Base-by-base conservation (phyloP, 1,284 basidiomycete genomes). In the Trametes polyzona region DNA sequence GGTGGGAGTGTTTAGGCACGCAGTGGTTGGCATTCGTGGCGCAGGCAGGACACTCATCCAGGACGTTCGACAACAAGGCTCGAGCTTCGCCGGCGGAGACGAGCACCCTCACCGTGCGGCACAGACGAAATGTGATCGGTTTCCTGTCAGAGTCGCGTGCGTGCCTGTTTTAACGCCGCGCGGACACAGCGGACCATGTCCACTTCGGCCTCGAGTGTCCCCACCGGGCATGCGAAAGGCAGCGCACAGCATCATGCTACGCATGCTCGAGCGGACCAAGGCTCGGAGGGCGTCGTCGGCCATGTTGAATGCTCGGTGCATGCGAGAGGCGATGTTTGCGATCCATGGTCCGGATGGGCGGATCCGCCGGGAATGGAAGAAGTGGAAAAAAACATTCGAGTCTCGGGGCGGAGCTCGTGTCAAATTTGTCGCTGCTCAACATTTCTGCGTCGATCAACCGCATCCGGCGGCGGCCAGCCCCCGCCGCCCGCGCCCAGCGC, bases 381-480 rank as follows among this genome's bases (percentile, higher is more conserved):
- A 26, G 23, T 19, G 6, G 19, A 33, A 39, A 11, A 6, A 23
- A 21, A 2, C 8, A 11, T 19, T 11, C 19, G 23, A 14, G 33
- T 17, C 39, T 46, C 54, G 54, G 47, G 19, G 54, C 54, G 54
- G 54, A 56, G 32, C 54, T 55, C 42, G 53, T 17, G 43, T 26
- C 36, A 17, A 16, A 12, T 16, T 14, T 19, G 17, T 32, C 35
- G 32, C n/a, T 43, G 40, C 40, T 43, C 33, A 44, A 50, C 54
- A 44, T 55, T 48, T 11, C 33, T 30, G 32, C 47, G 35, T 24
- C 52, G 52, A 55, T 55, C 52, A 47, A 17, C 39, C 30, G 39
- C 37, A 42, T 48, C 32, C n/a, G 27, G 33, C 30, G 40, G 26
- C 36, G 11, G 26, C 16, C 33, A 16, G 4, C 41, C 40, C 39